These are phyloP conservation scores for Myriosclerotinia scirpicola DNA, from an alignment of 2,329 filamentous ascomycete genomes.

Conservation along the genomic window DNA sequence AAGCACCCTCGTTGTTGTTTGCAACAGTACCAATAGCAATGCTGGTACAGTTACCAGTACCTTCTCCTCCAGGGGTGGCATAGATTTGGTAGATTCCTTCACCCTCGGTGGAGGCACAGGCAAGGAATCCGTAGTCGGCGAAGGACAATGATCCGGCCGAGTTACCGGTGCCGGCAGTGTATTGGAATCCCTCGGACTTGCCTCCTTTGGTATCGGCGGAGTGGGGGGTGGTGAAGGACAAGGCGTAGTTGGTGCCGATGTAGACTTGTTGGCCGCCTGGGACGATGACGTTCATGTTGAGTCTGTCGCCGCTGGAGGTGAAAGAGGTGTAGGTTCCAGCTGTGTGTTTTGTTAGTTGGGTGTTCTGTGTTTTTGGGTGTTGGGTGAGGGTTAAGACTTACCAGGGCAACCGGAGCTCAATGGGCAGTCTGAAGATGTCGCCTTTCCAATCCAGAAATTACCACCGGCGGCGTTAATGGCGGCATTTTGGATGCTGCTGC, in stretches of 20 bases:
- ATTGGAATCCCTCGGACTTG: neutral
- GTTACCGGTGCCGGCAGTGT: neutral
- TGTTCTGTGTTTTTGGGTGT: neutral
- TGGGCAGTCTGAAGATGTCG: constrained; percentile 31
- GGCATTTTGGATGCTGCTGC: constrained; percentile 1
- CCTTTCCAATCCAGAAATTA: constrained; percentile 22
- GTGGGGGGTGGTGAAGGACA: constrained; percentile 9
- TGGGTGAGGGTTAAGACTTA: neutral
- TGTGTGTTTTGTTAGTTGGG: neutral
- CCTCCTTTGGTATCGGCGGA: constrained; percentile 4
- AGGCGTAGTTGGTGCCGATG: neutral
- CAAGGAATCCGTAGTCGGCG: constrained; percentile 15
- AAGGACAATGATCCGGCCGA: neutral
- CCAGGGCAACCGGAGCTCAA: neutral
- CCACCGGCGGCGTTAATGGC: constrained; percentile 1
- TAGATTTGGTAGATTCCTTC: neutral
- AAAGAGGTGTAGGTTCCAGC: constrained; percentile 2
- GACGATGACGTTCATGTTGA: constrained; percentile 1
- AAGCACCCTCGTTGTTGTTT: neutral
- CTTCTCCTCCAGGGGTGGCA: neutral
- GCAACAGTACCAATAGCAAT: constrained; percentile 1
- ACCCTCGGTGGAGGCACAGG: neutral
- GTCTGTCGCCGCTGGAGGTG: too few species aligned
- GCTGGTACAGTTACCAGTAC: constrained; percentile 11
- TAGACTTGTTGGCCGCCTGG: constrained; percentile 23